Evolutionary conservation across 164 flowering plant species (phyloP).

Genomic region (Macadamia integrifolia): DNA sequence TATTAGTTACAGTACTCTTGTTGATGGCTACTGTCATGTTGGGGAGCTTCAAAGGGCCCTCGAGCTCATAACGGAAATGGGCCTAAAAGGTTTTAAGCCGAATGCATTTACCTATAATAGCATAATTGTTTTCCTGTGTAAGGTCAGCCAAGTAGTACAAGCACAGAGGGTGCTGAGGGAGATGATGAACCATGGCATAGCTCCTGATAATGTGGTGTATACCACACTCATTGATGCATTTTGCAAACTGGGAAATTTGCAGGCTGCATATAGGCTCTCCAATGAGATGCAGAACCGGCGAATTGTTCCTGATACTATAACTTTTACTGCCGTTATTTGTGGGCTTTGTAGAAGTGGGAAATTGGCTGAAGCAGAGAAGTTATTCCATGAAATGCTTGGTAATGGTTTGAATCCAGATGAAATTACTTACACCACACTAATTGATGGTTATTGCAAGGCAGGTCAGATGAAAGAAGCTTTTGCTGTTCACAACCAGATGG

Average conservation of each 20-base stretch:
- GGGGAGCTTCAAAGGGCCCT: constrained; percentile 39
- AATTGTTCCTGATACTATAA: constrained; percentile 33
- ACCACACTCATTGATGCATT: constrained; percentile 47
- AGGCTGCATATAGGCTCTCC: constrained; percentile 36
- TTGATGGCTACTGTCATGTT: constrained; percentile 44
- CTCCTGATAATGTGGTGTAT: constrained; percentile 41
- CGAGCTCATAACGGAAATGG: constrained; percentile 40
- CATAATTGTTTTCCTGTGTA: constrained; percentile 35
- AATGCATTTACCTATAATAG: constrained; percentile 42
- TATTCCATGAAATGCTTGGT: constrained; percentile 45
- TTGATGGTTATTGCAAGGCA: constrained; percentile 33
- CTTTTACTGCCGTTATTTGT: constrained; percentile 46
- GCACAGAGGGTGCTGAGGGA: constrained; percentile 48
- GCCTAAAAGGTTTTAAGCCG: constrained; percentile 35
- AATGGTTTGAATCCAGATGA: constrained; percentile 32
- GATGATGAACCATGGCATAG: constrained; percentile 34
- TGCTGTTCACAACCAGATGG: constrained; percentile 27
- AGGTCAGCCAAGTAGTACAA: constrained; percentile 30
- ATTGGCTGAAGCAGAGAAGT: constrained; percentile 40
- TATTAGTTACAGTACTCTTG: constrained; percentile 30
- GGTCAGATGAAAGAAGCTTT: constrained; percentile 29
- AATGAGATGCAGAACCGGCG: constrained; percentile 38
- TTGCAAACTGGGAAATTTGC: constrained; percentile 38
- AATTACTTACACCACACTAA: constrained; percentile 27
- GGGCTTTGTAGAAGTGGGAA: constrained; percentile 51